Evolutionary conservation across 306 rosid species (phyloP).

Genomic region (Inga leiocalycina): DNA sequence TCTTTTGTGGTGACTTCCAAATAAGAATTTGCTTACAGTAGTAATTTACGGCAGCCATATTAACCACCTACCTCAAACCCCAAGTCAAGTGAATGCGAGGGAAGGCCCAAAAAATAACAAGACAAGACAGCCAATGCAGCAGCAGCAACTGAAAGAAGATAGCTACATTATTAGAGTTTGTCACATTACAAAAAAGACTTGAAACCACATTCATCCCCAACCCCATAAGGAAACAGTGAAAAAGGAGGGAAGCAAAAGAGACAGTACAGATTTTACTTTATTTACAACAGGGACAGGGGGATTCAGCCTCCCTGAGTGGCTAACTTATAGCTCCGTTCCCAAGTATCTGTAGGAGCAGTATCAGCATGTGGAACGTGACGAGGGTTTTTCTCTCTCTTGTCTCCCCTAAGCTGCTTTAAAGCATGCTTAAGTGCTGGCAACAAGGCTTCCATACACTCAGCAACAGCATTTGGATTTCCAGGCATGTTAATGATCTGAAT

Average conservation of each 20-base stretch:
- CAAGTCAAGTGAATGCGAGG: not conserved
- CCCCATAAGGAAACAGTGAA: not conserved
- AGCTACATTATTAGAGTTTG: not conserved
- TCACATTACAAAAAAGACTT: not conserved
- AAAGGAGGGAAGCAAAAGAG: not conserved
- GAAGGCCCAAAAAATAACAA: not conserved
- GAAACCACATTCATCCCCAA: not conserved
- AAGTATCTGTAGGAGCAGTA: conserved; percentile 46
- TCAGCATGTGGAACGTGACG: conserved; percentile 62
- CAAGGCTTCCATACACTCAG: conserved; percentile 90
- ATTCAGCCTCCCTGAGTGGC: conserved; percentile 41
- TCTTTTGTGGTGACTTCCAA: not conserved
- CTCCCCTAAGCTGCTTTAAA: conserved; percentile 82
- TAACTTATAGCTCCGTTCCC: conserved; percentile 56
- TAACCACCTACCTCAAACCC: not conserved
- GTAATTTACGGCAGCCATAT: not conserved
- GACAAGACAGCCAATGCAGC: not conserved
- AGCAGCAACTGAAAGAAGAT: not conserved
- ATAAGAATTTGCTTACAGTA: not conserved
- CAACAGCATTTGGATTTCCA: conserved; percentile 94
- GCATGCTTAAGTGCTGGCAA: conserved; percentile 92
- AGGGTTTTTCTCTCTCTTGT: conserved; percentile 77
- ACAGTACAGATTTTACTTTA: conserved; percentile 10
- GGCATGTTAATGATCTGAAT: conserved; percentile 94
- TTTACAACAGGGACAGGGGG: conserved; percentile 47